Conservation (phyloP, 257 asterid species). For the Solanum verrucosum region DNA sequence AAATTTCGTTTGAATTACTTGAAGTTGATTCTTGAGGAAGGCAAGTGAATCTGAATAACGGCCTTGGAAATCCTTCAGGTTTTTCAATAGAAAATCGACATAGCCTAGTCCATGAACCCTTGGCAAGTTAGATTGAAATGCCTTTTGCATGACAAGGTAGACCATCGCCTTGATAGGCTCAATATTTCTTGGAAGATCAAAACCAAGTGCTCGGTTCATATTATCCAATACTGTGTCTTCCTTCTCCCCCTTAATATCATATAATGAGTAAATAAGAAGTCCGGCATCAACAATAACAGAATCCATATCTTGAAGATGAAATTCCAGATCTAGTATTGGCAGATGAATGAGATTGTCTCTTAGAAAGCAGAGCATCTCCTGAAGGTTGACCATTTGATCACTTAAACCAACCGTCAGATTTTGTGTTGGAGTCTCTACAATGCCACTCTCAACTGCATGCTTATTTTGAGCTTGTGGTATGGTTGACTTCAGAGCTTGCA, state of each 20-base stretch:
- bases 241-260: background rate
- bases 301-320: background rate
- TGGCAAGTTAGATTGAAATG: background rate
- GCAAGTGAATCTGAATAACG: no score
- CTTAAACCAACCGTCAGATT: background rate
- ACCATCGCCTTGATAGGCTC: background rate
- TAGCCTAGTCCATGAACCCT: background rate
- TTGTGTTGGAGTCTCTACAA: background rate
- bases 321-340: background rate
- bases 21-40: background rate
- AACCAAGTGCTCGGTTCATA: background rate
- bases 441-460: background rate
- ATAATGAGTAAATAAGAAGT: background rate
- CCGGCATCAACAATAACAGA: background rate
- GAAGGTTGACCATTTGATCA: background rate
- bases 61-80: slow-evolving; percentile 12
- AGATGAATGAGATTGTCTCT: background rate
- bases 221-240: background rate
- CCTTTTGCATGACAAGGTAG: background rate
- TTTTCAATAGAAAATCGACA: background rate
- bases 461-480: background rate
- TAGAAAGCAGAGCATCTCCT: background rate
- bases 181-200: background rate
- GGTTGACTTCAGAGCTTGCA: background rate
- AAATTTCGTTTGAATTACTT: background rate